phyloP scores from a whole-genome alignment of 805 yeast species.

The Ogataea populi-albae region DNA sequence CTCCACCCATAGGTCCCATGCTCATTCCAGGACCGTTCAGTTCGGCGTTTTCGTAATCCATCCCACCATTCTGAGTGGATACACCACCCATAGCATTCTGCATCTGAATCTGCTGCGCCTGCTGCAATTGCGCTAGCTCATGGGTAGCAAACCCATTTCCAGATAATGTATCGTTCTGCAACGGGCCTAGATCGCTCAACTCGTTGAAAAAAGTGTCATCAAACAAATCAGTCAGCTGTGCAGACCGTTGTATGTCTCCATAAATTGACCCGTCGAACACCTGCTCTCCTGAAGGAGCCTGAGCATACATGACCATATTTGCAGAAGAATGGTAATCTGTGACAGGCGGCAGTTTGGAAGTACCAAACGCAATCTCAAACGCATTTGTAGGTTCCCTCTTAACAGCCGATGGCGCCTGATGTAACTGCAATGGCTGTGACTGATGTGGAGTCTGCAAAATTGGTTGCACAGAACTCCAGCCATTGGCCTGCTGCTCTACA shows the following conservation, averaged over 20 bases:
- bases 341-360: slow-evolving; percentile 35
- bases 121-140: slow-evolving; percentile 9
- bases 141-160: slow-evolving; percentile 6
- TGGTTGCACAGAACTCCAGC: slow-evolving; percentile 2
- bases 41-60: slow-evolving; percentile 8
- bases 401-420: slow-evolving; percentile 13
- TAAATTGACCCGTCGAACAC: slow-evolving; percentile 8
- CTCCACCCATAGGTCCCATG: background rate
- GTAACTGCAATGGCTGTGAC: slow-evolving; percentile 14
- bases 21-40: slow-evolving; percentile 5
- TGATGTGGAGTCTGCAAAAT: slow-evolving; percentile 13
- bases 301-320: slow-evolving; percentile 3
- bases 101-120: slow-evolving; percentile 5
- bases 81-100: slow-evolving; percentile 7
- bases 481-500: too few species aligned
- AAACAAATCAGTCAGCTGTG: slow-evolving; percentile 28
- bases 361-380: slow-evolving; percentile 36
- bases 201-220: slow-evolving; percentile 34
- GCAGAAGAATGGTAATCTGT: slow-evolving; percentile 22
- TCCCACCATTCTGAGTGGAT: slow-evolving; percentile 1
- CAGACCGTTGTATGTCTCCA: slow-evolving; percentile 8
- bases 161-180: slow-evolving; percentile 13
- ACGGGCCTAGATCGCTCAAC: slow-evolving; percentile 26
- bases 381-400: slow-evolving; percentile 29
- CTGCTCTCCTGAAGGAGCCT: slow-evolving; percentile 11